Conservation (phyloP, 768 basidiomycete genomes). For the Collybia sp. region DNA sequence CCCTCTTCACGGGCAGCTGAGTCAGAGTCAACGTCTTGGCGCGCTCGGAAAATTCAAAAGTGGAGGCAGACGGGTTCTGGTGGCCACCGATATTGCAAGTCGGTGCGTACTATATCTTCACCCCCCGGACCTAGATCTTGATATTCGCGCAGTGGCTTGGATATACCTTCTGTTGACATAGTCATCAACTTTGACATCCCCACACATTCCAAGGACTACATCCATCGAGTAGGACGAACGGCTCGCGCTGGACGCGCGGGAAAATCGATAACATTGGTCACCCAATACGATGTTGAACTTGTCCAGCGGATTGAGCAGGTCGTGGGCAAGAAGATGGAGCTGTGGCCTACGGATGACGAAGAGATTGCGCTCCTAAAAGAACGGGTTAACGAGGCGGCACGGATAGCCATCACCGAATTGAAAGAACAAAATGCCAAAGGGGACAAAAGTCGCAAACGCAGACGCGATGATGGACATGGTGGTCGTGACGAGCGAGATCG, state of each 20-base stretch:
- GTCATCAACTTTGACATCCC: constrained; percentile 99
- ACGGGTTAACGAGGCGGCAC: constrained; percentile 82
- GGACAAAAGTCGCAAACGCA: constrained; percentile 28
- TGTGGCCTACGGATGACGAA: constrained; percentile 83
- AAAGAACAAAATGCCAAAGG: constrained; percentile 64
- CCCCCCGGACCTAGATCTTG: neutral
- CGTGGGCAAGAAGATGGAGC: constrained; percentile 86
- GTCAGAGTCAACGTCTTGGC: constrained; percentile 89
- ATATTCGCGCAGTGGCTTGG: constrained; percentile 62
- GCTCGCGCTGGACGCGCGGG: constrained; percentile 97
- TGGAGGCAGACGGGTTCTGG: constrained; percentile 85
- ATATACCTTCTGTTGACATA: constrained; percentile 93
- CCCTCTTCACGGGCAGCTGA: constrained; percentile 92
- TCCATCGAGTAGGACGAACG: constrained; percentile 96
- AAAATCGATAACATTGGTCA: constrained; percentile 95
- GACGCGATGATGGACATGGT: constrained; percentile 33
- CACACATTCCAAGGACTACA: constrained; percentile 98
- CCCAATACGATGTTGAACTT: constrained; percentile 97
- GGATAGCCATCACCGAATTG: constrained; percentile 75
- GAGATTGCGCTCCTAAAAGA: constrained; percentile 86
- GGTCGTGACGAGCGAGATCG: constrained; percentile 77
- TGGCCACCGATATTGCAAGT: constrained; percentile 96
- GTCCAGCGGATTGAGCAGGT: constrained; percentile 93
- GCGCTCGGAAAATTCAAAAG: constrained; percentile 94
- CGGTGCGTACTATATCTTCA: constrained; percentile 44